These are phyloP conservation scores for Cladosporium sp. DNA, from an alignment of 2,329 filamentous ascomycete genomes.

Conservation along the genomic window DNA sequence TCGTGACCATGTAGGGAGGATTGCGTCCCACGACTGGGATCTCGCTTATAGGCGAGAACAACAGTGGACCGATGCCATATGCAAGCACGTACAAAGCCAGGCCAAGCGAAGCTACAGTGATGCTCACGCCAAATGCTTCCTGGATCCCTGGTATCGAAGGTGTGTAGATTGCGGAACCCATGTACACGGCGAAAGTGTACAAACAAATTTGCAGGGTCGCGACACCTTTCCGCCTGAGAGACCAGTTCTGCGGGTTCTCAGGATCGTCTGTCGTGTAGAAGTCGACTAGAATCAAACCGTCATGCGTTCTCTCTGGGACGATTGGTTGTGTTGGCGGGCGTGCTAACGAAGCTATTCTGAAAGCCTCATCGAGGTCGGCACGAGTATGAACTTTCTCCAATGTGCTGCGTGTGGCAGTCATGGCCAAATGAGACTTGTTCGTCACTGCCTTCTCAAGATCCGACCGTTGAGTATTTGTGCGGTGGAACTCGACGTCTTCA, in stretches of 20 bases:
- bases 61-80: slow-evolving; percentile 58
- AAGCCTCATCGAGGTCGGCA: slow-evolving; percentile 39
- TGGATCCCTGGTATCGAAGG: slow-evolving; percentile 45
- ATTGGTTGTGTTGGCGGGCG: slow-evolving; percentile 37
- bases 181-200: slow-evolving; percentile 59
- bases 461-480: background rate
- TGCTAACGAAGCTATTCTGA: slow-evolving; percentile 29
- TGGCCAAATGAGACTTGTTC: slow-evolving; percentile 16
- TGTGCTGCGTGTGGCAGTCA: slow-evolving; percentile 35
- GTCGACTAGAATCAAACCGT: slow-evolving; percentile 49
- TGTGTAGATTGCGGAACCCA: slow-evolving; percentile 49
- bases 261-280: slow-evolving; percentile 39
- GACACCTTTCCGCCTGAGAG: slow-evolving; percentile 26
- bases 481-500: slow-evolving; percentile 85
- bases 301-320: slow-evolving; percentile 45
- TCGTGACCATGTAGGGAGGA: slow-evolving; percentile 63
- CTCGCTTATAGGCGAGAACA: slow-evolving; percentile 65
- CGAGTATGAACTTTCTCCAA: slow-evolving; percentile 33
- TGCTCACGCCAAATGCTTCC: slow-evolving; percentile 49
- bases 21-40: slow-evolving; percentile 64
- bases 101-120: slow-evolving; percentile 52
- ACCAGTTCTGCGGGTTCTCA: slow-evolving; percentile 33
- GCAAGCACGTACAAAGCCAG: slow-evolving; percentile 62
- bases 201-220: slow-evolving; percentile 39
- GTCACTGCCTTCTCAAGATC: slow-evolving; percentile 22